A percentile compares a stretch with the other conserved stretches of the same genome.
phyloP scores from a whole-genome alignment of 257 asterid species.

The Solanum corneliomulleri region DNA sequence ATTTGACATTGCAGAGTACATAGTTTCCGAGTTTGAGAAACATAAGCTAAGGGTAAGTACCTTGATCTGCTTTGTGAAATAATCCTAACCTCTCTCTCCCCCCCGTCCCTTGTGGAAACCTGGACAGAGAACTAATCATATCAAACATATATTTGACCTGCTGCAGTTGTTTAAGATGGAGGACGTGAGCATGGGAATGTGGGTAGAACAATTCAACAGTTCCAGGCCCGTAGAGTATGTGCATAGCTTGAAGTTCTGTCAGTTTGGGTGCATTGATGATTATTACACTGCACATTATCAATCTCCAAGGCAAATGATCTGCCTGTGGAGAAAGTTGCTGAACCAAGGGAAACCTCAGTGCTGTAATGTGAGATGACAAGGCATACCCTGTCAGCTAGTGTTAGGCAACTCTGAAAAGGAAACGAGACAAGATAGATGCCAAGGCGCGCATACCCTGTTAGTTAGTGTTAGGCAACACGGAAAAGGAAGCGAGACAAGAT shows the following conservation, averaged over 20 bases:
- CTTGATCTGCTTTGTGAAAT: neutral
- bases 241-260: constrained; percentile 89
- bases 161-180: constrained; percentile 93
- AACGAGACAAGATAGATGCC: constrained; percentile 25
- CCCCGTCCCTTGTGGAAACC: too few species aligned
- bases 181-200: constrained; percentile 98
- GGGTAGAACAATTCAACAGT: constrained; percentile 79
- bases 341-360: constrained; percentile 51
- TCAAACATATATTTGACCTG: neutral
- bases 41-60: constrained; percentile 65
- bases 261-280: constrained; percentile 76
- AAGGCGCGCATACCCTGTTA: neutral
- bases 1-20: constrained; percentile 54
- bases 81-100: too few species aligned
- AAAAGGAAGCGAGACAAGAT: neutral
- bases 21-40: constrained; percentile 68
- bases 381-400: neutral
- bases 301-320: constrained; percentile 91
- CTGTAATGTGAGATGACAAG: constrained; percentile 76
- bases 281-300: constrained; percentile 88
- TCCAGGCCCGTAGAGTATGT: constrained; percentile 49
- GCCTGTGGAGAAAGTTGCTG: constrained; percentile 74
- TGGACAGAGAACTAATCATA: neutral
- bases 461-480: neutral
- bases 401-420: neutral